These are phyloP conservation scores for Keqinozyma sinolaborantium DNA, from an alignment of 1,139 yeast genomes.

Conservation along the genomic window DNA sequence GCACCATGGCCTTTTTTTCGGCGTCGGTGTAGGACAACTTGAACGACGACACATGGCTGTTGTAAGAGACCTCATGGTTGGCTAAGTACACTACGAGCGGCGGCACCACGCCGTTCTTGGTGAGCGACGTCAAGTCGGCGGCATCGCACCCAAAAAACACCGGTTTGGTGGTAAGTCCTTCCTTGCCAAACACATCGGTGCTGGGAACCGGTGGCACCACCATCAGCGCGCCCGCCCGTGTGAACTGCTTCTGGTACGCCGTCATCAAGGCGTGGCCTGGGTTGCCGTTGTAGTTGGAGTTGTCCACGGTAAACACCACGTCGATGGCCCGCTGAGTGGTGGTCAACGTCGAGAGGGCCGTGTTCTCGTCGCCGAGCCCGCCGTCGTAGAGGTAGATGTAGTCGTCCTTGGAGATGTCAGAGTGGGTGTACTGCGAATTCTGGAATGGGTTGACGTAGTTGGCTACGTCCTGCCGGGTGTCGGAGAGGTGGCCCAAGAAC, in stretches of 20 bases:
- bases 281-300: slow-evolving; percentile 39
- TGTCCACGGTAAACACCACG: slow-evolving; percentile 36
- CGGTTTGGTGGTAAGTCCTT: slow-evolving; percentile 39
- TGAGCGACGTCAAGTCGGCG: slow-evolving; percentile 30
- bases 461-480: slow-evolving; percentile 35
- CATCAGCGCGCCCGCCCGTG: slow-evolving; percentile 24
- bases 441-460: slow-evolving; percentile 47
- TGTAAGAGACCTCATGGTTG: slow-evolving; percentile 37
- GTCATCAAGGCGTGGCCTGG: slow-evolving; percentile 30
- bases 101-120: slow-evolving; percentile 30
- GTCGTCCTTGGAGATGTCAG: slow-evolving; percentile 23
- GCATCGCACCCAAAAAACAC: slow-evolving; percentile 44
- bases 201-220: slow-evolving; percentile 39
- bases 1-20: slow-evolving; percentile 35
- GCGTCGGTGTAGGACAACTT: slow-evolving; percentile 29
- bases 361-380: slow-evolving; percentile 36
- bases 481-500: slow-evolving; percentile 44
- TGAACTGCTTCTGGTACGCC: slow-evolving; percentile 32
- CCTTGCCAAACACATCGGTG: slow-evolving; percentile 22
- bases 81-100: slow-evolving; percentile 39
- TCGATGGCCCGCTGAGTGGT: slow-evolving; percentile 35
- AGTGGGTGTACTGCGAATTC: slow-evolving; percentile 35
- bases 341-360: slow-evolving; percentile 34
- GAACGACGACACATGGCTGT: slow-evolving; percentile 35
- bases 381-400: slow-evolving; percentile 41